These are phyloP conservation scores for Diaporthe vexans DNA, from an alignment of 2,329 filamentous ascomycete genomes.

Conservation along the genomic window DNA sequence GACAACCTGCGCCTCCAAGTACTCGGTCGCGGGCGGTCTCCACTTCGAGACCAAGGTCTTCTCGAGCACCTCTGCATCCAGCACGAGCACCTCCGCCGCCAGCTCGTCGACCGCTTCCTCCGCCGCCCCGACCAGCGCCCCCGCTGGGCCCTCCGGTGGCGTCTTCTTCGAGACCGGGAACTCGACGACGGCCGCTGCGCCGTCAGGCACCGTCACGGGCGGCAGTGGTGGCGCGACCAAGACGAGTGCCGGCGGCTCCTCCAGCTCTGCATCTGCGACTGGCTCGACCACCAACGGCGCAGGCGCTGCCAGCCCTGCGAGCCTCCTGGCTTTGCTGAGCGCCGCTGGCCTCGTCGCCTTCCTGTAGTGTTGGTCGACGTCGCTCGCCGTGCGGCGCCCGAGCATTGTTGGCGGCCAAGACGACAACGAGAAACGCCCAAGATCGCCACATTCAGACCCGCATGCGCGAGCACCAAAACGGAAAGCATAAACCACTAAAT, in stretches of 20 bases:
- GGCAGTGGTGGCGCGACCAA: conserved; percentile 43
- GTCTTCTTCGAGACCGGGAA: conserved; percentile 40
- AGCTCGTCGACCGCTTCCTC: conserved; percentile 47
- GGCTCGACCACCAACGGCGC: conserved; percentile 50
- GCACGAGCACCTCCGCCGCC: conserved; percentile 50
- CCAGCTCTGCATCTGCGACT: conserved; percentile 41
- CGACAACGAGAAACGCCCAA: conserved; percentile 5
- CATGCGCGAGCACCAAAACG: background rate
- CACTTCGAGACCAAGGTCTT: conserved; percentile 59
- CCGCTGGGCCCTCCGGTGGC: conserved; percentile 31
- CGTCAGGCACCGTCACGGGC: conserved; percentile 33
- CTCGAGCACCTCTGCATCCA: conserved; percentile 49
- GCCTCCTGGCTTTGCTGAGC: conserved; percentile 47
- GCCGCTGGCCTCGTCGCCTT: conserved; percentile 47
- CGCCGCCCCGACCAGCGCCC: conserved; percentile 32
- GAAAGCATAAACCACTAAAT: background rate
- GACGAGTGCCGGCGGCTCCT: conserved; percentile 40
- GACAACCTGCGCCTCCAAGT: conserved; percentile 66
- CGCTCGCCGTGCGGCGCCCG: background rate
- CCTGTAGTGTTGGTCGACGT: conserved; percentile 43
- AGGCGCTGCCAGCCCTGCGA: conserved; percentile 50
- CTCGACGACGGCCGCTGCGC: conserved; percentile 39
- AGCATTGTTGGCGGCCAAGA: background rate
- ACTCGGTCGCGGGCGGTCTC: conserved; percentile 63
- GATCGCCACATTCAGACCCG: background rate